A percentile compares a stretch with the other conserved stretches of the same genome.
These are phyloP conservation scores for Hanseniaspora pseudoguilliermondii DNA, from an alignment of 805 yeast species.

Conservation along the genomic window DNA sequence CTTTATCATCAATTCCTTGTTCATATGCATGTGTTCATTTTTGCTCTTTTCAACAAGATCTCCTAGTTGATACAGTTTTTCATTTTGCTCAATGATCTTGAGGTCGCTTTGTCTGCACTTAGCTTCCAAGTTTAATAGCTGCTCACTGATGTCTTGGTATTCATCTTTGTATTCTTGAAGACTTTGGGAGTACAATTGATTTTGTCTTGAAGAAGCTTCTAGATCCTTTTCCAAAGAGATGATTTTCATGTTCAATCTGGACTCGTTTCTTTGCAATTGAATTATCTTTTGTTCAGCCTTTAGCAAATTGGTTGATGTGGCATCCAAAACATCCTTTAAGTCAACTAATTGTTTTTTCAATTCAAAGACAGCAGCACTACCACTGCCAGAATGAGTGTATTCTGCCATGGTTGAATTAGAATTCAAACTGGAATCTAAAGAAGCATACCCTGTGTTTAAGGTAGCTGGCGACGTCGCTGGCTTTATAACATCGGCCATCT, in stretches of 20 bases:
- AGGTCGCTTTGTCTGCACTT: slow-evolving; percentile 43
- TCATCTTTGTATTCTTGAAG: slow-evolving; percentile 53
- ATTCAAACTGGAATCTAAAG: neutral
- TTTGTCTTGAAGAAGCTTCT: slow-evolving; percentile 44
- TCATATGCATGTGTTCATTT: slow-evolving; percentile 38
- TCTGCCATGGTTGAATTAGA: neutral
- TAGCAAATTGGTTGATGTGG: neutral
- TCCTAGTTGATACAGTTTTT: slow-evolving; percentile 45
- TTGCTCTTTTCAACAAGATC: slow-evolving; percentile 41
- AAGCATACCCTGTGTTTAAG: neutral
- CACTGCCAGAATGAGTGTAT: neutral
- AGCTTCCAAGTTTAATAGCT: slow-evolving; percentile 67
- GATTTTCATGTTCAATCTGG: slow-evolving; percentile 16
- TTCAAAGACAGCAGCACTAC: neutral
- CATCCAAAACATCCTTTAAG: slow-evolving; percentile 4
- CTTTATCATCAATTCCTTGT: slow-evolving; percentile 44
- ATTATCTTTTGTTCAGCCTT: slow-evolving; percentile 15
- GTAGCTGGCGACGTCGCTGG: neutral
- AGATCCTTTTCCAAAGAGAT: slow-evolving; percentile 33
- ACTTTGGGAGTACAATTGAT: slow-evolving; percentile 40
- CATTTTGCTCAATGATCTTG: slow-evolving; percentile 35
- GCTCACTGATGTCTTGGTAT: slow-evolving; percentile 59
- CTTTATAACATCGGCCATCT: neutral
- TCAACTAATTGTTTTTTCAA: slow-evolving; percentile 5
- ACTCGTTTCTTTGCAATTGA: slow-evolving; percentile 32